Base-by-base conservation (phyloP, 805 yeast species). In the Tetrapisispora iriomotensis region DNA sequence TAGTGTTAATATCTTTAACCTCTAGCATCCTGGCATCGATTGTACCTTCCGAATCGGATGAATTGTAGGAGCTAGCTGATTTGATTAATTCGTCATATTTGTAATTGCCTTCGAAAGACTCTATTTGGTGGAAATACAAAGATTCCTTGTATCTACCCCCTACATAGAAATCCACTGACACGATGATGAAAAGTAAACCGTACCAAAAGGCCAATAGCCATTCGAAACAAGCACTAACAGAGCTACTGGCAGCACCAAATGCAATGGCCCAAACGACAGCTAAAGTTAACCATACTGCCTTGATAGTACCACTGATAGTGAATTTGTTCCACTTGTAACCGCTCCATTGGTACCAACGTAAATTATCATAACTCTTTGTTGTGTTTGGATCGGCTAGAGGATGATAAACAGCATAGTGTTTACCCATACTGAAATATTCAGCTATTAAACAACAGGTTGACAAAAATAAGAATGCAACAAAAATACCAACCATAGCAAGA, bases 201-300 rank as follows among this genome's bases (percentile, higher is more conserved):
- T 82, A 88, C 77, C 84, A 79, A 61, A 79, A 88, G n/a, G 90
- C 78, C 31, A 88, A 61, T 3, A 78, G 55, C 97, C 97, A 90
- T 61, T 90, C 97, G 54, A 82, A 75, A 17, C 69, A 65, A 0
- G 87, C 87, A 29, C 78, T 69, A 24, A 70, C 64, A 3, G 71
- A 72, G 45, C 71, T 65, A 28, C 62, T 52, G 7, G 62, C 51
- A 3, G 59, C 68, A n/a, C 75, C 86, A 47, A 85, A 90, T 24
- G 74, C 68, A 20, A 81, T 60, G 3, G 90, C 95, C 53, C 83
- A 70, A 0, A 66, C 74, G 14, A 79, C 64, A 1, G 94, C 92
- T 15, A 70, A 53, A 2, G 70, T 43, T 19, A 82, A 61, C 95
- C 95, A 90, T 7, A 70, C 31, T 3, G 67, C 41, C 57, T 86